These are phyloP conservation scores for Neurospora pannonica DNA, from an alignment of 495 filamentous ascomycete genomes.

Conservation along the genomic window DNA sequence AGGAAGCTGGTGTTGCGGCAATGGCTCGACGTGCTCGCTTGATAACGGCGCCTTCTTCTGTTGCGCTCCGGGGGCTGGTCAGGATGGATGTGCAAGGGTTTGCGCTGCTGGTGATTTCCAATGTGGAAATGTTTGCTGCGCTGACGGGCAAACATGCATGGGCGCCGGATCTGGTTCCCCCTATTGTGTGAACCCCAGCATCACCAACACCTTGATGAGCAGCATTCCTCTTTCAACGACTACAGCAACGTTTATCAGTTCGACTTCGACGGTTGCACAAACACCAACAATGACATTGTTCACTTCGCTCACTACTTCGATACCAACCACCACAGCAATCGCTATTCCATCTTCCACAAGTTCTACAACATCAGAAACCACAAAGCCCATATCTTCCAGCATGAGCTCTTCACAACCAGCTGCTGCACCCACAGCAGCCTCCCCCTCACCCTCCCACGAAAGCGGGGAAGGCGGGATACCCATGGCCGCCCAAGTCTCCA, in stretches of 20 bases:
- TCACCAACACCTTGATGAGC: neutral
- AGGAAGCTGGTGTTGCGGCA: constrained; percentile 16
- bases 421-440: neutral
- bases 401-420: neutral
- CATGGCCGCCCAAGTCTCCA: constrained; percentile 3
- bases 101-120: constrained; percentile 17
- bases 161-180: constrained; percentile 5
- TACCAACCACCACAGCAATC: neutral
- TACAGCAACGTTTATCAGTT: neutral
- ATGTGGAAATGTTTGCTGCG: constrained; percentile 16
- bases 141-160: constrained; percentile 10
- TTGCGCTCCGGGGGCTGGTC: constrained; percentile 6
- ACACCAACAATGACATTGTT: neutral
- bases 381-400: neutral
- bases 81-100: constrained; percentile 7
- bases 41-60: constrained; percentile 12
- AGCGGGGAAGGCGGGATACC: neutral
- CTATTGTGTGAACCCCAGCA: constrained; percentile 5
- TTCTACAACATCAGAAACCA: neutral
- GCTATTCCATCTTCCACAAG: neutral
- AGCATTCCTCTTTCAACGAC: neutral
- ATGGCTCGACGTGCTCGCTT: constrained; percentile 7
- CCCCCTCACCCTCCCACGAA: neutral
- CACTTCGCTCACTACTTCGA: neutral
- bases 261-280: neutral